Evolutionary conservation across 495 filamentous ascomycete species (phyloP), one percentile per base, ranked within the genome.

Genomic region (Penicillium ochrochloron): DNA sequence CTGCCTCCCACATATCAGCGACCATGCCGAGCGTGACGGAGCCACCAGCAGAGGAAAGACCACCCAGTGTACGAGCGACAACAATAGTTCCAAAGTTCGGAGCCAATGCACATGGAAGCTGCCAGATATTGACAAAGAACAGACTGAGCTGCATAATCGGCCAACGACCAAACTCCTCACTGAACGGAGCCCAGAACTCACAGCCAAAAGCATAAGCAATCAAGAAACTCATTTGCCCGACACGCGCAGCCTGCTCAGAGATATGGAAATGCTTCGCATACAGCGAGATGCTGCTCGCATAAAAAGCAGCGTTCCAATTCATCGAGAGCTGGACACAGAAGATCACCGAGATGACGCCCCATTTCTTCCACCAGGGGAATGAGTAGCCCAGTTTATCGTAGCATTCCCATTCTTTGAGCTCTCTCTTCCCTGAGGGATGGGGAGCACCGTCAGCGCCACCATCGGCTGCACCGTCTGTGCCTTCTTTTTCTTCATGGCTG

Each of bases 21-120:
- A 92, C 85, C 89, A 94, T 92, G 19, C 91, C 91, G 1, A 94
- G 84, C 0, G 91, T 94, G 58, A 94, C 91, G 23, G 89, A 92
- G 39, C 91, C 91, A 39, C 91, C 91, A 5, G 91, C 91, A 0
- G 89, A 89, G 15, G 86, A 88, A 1, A 93, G 74, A 54, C 91
- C 91, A 14, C 90, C 91, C 0, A 94, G 78, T 9, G 83, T 80
- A 9, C 91, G 85, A 53, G 84, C 83, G 12, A 86, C 85, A 14
- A 93, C 69, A 60, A 93, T 80, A 3, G 88, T 85, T 5, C 76
- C 85, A 60, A 90, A 90, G 67, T 92, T 92, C 2, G 85, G 87
- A 4, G 90, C 90, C 34, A 93, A 67, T 0, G 84, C 90, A 51
- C 89, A 89, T 1, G 89, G 90, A 21, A 93, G 75, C 66, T 90